Evolutionary conservation across 352 stramenopile species (phyloP).

Genomic region (Phytophthora constricta): DNA sequence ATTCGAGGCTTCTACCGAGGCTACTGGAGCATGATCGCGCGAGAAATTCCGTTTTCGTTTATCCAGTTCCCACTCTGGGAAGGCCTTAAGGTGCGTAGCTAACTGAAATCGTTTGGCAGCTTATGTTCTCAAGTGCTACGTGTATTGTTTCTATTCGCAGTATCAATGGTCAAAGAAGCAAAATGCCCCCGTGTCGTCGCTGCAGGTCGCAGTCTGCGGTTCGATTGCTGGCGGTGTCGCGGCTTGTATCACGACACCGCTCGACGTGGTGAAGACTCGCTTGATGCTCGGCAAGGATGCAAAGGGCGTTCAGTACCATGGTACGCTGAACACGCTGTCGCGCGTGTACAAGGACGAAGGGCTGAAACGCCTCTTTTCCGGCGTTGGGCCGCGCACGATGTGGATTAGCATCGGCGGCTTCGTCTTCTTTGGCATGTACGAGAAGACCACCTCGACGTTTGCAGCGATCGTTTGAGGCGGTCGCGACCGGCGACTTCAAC

Average conservation of each 20-base stretch:
- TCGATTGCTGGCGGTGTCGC: conserved; percentile 95
- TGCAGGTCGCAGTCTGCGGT: conserved; percentile 95
- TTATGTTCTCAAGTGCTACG: neutral
- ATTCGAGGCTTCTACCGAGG: conserved; percentile 95
- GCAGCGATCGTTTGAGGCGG: conserved; percentile 50
- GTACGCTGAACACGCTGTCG: conserved; percentile 90
- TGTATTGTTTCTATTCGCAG: conserved; percentile 35
- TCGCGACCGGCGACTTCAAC: too few relatives aligned
- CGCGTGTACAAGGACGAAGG: conserved; percentile 94
- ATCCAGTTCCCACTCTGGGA: conserved; percentile 99
- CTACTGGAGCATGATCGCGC: conserved; percentile 98
- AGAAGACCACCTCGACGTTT: conserved; percentile 89
- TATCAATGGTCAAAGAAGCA: conserved; percentile 83
- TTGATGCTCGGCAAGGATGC: conserved; percentile 98
- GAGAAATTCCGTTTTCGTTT: conserved; percentile 99
- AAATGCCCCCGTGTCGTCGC: conserved; percentile 79
- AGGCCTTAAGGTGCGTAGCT: conserved; percentile 88
- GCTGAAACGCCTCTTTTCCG: conserved; percentile 91
- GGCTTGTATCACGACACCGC: conserved; percentile 97
- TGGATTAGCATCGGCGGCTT: conserved; percentile 99
- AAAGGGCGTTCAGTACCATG: conserved; percentile 92
- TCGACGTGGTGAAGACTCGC: conserved; percentile 99
- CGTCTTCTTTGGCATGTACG: conserved; percentile 99
- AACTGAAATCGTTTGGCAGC: neutral
- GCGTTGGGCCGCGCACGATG: conserved; percentile 96